Evolutionary conservation across 768 basidiomycete genomes (phyloP), one percentile per base, ranked within the genome.

Genomic region (Mycena haematopus): DNA sequence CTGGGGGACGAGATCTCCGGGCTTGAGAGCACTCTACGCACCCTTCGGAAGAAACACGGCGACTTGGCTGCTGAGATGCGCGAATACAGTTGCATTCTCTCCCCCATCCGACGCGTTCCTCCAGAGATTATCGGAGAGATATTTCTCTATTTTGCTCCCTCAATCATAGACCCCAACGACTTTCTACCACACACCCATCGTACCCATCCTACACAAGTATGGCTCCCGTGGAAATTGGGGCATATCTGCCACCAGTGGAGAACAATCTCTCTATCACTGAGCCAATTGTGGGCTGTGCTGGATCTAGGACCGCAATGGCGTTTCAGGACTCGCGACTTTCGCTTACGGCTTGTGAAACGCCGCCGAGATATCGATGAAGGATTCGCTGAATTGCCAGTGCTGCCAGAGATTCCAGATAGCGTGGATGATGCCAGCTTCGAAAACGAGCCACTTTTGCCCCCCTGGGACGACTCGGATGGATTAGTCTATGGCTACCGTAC

Each of bases 71-170:
- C 53, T 17, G 62, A 53, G 46, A 52, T 58, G 0, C 14, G 11
- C 3, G 24, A 35, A 15, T 49, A 31, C 50, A 38, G n/a, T 21
- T 27, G 31, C 13, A 52, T 53, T 19, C 42, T 63, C 19, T 47
- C 62, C 24, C 56, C 56, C 1, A 24, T 63, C 13, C 51, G 51
- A 36, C 42, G 13, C 14, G 25, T 53, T 1, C 62, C 62, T 11
- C 24, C 50, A 7, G 62, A 63, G n/a, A 46, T 62, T 8, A 25
- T 62, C 6, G 22, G 17, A 14, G 61, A 62, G 35, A 57, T 62
- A 33, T 62, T 62, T 15, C 47, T 62, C 45, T 57, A 62, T 29
- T 62, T 62, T 31, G 40, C 40, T 33, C 61, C 61, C 2, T 29
- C 47, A 19, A n/a, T 57, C 10, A 22, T 42, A 1, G 17, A 8